Evolutionary conservation across 768 basidiomycete genomes (phyloP), one percentile per base, ranked within the genome.

Genomic region (Psilocybe cubensis): DNA sequence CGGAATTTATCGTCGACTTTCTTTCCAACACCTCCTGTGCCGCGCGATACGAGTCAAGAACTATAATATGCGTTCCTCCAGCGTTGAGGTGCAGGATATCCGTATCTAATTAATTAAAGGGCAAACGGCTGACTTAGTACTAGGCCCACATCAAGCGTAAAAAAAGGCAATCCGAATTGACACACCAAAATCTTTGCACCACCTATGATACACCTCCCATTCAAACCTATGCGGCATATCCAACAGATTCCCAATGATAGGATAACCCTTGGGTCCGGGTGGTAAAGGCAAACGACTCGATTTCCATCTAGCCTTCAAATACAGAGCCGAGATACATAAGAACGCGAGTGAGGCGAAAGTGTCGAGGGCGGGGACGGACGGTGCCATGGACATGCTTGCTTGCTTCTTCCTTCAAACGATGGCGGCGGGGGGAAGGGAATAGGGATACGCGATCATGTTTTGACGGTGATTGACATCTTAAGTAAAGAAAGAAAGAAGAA

Each of bases 21-120:
- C 71, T 76, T 47, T 80, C 79, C 51, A 82, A 66, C 12, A 82
- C 68, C 12, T 80, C 79, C 9, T 61, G 57, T 2, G 73, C 73
- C 1, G 76, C 72, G 31, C 78, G 67, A 7, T 70, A 48, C 2
- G 75, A 70, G 52, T 77, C 76, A 41, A 82, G 58, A n/a, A 72
- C 60, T 31, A 72, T 62, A 29, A 70, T 47, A 17, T 56, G 40
- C 6, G 63, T 67, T 7, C 72, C 72, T 20, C 62, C 65, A 21
- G 67, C 61, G 42, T 68, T 57, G n/a, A 72, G 60, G 52, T 70
- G 63, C 3, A 74, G 56, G 18, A 73, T 68, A 43, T 72, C 70
- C 9, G 71, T 67, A 42, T 64, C 71, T 72, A 21, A 10, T 27
- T 38, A 38, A 17, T 11, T 38, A 9, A 29, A 31, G 29, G 28